These are phyloP conservation scores for Candida boleticola DNA, from an alignment of 805 yeast species.

Conservation along the genomic window DNA sequence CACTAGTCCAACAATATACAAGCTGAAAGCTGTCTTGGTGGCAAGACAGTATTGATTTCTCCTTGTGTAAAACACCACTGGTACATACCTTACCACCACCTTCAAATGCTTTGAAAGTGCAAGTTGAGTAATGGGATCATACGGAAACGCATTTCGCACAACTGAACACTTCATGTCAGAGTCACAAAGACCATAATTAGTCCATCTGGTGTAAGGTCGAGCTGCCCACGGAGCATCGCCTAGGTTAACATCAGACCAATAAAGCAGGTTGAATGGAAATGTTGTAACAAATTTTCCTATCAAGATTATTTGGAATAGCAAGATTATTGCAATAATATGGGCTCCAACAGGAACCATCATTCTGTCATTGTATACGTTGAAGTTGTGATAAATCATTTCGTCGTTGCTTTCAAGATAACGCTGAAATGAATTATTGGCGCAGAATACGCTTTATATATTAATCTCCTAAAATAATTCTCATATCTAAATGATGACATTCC, in stretches of 20 bases:
- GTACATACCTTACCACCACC: not conserved
- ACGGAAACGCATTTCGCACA: not conserved
- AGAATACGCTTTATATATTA: too few species aligned
- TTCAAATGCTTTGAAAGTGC: not conserved
- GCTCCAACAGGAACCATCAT: not conserved
- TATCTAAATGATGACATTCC: too few species aligned
- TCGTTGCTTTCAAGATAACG: too few species aligned
- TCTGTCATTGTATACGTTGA: not conserved
- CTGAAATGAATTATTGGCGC: too few species aligned
- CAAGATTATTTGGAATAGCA: not conserved
- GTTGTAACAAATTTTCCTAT: not conserved
- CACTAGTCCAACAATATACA: not conserved
- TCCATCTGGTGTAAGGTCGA: not conserved
- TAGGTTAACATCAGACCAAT: not conserved
- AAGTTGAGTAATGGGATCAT: not conserved
- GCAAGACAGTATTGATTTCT: not conserved
- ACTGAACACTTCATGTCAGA: not conserved
- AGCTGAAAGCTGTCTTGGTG: not conserved
- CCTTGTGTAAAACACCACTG: not conserved
- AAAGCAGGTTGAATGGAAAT: conserved; percentile 1
- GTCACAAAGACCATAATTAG: conserved; percentile 1
- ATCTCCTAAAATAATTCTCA: too few species aligned
- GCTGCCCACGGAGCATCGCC: not conserved
- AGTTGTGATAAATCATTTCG: too few species aligned
- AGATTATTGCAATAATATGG: not conserved